Base-by-base conservation (phyloP, 2,329 filamentous ascomycete genomes). In the Fusarium succisae region DNA sequence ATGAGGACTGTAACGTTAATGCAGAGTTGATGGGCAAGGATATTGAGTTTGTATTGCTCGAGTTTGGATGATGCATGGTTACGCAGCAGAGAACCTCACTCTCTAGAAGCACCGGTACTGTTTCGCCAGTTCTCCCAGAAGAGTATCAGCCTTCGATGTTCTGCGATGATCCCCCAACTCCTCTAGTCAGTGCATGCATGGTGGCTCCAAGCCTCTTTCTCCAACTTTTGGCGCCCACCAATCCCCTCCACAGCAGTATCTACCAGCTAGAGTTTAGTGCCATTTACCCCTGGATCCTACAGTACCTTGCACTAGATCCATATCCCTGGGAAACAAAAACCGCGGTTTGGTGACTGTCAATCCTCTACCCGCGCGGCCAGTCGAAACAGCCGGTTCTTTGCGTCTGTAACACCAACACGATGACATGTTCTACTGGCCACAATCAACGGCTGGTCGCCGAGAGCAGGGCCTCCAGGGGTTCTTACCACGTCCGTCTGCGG, bases 311-410 rank as follows among this genome's bases (percentile, higher is more conserved):
- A 30, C 39, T 51, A n/a, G 15, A 38, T 59, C 47, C 18, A 43
- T 38, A n/a, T 30, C 43, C 48, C 15, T 24, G 37, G 44, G 32
- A 56, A 61, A 45, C 41, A 73, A 65, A 63, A 63, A 50, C 26
- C 26, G 30, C 47, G 47, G 57, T 35, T 48, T 54, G 50, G 30
- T 37, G 39, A 39, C 28, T 38, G 66, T 8, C 30, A 61, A 66
- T 56, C 56, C 37, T 44, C 55, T 77, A 78, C 64, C 76, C 76
- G 76, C 76, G 76, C 76, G 76, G 72, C 63, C 66, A 73, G 63
- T 60, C 76, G 76, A 78, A 77, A 77, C 76, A 72, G 53, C 59
- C 56, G 64, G 53, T 32, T 61, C 63, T 67, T 62, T 67, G 45
- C 60, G 57, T 74, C 72, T 75, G 72, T 75, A 73, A 74, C 68